Percentiles rank a stretch among this genome's conserved stretches.
Evolutionary conservation across 179 eudicot genomes (phyloP).

Genomic region (Beta macrorhiza): DNA sequence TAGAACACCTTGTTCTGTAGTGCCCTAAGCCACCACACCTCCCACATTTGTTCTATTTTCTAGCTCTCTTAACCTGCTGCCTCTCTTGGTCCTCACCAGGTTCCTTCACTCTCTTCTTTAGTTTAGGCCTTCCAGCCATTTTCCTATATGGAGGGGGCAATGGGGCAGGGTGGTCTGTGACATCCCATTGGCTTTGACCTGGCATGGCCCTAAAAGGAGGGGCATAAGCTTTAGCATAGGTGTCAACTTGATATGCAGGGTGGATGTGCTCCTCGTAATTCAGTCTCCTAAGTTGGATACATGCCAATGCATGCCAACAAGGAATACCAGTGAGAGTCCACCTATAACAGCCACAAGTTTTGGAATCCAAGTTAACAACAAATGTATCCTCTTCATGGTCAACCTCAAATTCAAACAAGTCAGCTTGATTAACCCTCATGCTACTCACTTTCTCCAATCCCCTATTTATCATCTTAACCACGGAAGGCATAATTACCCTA

Average conservation of each 20-base stretch:
- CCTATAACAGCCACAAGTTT: neutral
- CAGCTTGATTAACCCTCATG: neutral
- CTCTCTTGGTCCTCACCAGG: too few species aligned
- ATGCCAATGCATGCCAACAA: slow-evolving; percentile 1
- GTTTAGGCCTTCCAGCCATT: too few species aligned
- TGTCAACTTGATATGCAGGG: neutral
- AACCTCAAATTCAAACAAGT: neutral
- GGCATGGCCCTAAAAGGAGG: neutral
- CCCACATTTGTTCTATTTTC: too few species aligned
- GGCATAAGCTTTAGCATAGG: neutral
- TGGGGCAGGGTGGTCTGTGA: neutral
- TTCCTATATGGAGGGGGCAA: neutral
- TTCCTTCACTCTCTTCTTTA: too few species aligned
- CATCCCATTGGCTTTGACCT: neutral
- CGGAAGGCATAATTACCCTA: too few species aligned
- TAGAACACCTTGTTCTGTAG: too few species aligned
- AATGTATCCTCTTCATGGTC: neutral
- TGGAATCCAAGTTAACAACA: neutral
- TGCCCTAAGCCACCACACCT: too few species aligned
- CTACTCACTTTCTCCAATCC: too few species aligned
- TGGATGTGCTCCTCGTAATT: neutral
- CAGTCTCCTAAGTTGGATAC: neutral
- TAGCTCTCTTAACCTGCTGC: too few species aligned
- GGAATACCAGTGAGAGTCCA: neutral
- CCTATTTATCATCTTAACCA: too few species aligned